A percentile compares a stretch with the other conserved stretches of the same genome.
Conservation (phyloP, 192 early-diverging fungal genomes). For the Coemansia sp. region DNA sequence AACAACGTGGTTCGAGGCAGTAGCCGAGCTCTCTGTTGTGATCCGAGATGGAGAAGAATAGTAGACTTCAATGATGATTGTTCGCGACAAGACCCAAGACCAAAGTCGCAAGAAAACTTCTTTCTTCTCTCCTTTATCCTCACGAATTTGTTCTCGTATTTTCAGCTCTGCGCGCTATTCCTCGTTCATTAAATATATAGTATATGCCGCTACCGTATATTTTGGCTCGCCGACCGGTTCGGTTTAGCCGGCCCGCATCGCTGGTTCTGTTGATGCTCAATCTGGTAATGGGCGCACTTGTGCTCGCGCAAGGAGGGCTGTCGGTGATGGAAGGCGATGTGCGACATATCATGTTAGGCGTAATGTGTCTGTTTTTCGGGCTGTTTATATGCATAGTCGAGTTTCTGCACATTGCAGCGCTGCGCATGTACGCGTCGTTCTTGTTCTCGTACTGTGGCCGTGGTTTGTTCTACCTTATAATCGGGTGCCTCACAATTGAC, state of each 20-base stretch:
- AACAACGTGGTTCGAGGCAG: not conserved
- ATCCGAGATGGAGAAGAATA: slow-evolving; percentile 11
- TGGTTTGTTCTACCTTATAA: slow-evolving; percentile 33
- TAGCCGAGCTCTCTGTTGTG: not conserved
- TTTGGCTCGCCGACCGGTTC: slow-evolving; percentile 29
- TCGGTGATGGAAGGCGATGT: slow-evolving; percentile 27
- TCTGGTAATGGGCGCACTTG: slow-evolving; percentile 14
- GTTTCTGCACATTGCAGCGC: slow-evolving; percentile 31
- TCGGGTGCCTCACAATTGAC: slow-evolving; percentile 32
- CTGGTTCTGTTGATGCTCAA: slow-evolving; percentile 28
- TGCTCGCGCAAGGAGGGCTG: slow-evolving; percentile 40
- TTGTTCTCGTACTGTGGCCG: slow-evolving; percentile 44
- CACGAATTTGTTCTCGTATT: not conserved
- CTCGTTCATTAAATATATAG: no score
- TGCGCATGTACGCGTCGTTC: slow-evolving; percentile 45
- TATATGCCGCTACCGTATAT: slow-evolving; percentile 42
- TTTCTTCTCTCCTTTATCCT: not conserved
- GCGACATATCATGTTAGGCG: slow-evolving; percentile 43
- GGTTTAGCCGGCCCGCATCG: slow-evolving; percentile 19
- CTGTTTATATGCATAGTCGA: slow-evolving; percentile 14
- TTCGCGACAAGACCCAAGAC: slow-evolving; percentile 1
- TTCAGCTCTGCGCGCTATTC: not conserved
- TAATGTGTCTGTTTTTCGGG: slow-evolving; percentile 30
- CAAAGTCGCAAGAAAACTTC: not conserved
- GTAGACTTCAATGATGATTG: not conserved